A percentile compares a stretch with the other conserved stretches of the same genome.
Conservation (phyloP, 257 asterid genomes). For the Nicotiana attenuata region DNA sequence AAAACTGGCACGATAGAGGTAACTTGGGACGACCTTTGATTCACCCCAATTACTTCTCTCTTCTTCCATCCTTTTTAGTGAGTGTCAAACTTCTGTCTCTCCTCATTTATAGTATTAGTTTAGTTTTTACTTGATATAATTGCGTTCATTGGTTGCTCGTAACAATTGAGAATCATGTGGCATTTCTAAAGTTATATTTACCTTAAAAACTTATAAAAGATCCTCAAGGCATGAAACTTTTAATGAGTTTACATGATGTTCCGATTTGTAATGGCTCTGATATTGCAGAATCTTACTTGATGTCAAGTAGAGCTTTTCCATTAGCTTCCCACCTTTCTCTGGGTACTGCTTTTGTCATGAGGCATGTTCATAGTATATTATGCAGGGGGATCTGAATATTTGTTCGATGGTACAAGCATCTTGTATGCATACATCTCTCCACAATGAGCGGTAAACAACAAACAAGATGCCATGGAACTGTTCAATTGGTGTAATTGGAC, state of each 20-base stretch:
- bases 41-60: neutral
- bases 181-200: neutral
- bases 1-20: conserved; percentile 93
- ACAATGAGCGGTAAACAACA: neutral
- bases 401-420: neutral
- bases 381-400: neutral
- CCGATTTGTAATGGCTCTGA: neutral
- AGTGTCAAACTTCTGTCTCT: neutral
- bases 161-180: neutral
- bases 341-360: neutral
- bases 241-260: neutral
- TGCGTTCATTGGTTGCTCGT: neutral
- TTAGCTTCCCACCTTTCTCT: neutral
- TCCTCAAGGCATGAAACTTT: neutral
- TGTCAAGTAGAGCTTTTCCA: neutral
- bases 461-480: neutral
- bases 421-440: neutral
- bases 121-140: neutral
- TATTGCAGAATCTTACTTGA: neutral
- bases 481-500: neutral
- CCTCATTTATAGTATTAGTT: neutral
- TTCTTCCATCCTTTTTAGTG: neutral
- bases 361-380: neutral
- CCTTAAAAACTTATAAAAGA: neutral
- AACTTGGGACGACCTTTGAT: conserved; percentile 6